Evolutionary conservation across 805 yeast species (phyloP), one percentile per base, ranked within the genome.

Genomic region (Starmerella vaccinii): DNA sequence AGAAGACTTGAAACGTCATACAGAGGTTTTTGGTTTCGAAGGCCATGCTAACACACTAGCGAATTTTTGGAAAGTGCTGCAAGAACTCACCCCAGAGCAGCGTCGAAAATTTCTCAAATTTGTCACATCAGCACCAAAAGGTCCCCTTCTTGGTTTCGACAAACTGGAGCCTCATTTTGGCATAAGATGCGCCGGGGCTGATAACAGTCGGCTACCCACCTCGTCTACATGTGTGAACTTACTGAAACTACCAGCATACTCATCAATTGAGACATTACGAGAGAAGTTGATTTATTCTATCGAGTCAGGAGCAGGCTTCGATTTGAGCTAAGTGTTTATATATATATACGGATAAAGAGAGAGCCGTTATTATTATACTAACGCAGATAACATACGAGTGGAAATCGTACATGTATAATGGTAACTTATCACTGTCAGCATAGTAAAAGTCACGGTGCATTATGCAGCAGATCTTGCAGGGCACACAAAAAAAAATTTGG

Each of bases 191-290:
- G 74, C 81, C 0, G 49, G 63, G 9, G 76, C 76, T 24, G 56
- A 61, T 2, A 71, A 71, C 1, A 16, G 33, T 1, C 68, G 94
- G 27, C 69, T 92, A 35, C 98, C 98, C 0, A 86, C 97, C 0
- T 84, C 97, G 0, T 80, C 96, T 0, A 92, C 98, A 0, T 92
- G 98, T 71, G 85, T 88, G 27, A 92, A 92, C 62, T 66, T 92
- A 51, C 69, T 92, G 54, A 88, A 83, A 61, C 65, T 92, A 24
- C 98, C 98, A 0, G 83, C 88, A 62, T 92, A 92, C 64, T 68
- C 70, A 56, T 69, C 82, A 57, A 82, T 80, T 59, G 65, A 71
- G 37, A 23, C 74, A 2, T 67, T 92, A 39, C 73, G 73, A 50
- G 67, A 74, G 39, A 89, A 88, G 63, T 66, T 90, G 48, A 62